phyloP scores from a whole-genome alignment of 352 stramenopile species.

The Pythium scleroteichum region DNA sequence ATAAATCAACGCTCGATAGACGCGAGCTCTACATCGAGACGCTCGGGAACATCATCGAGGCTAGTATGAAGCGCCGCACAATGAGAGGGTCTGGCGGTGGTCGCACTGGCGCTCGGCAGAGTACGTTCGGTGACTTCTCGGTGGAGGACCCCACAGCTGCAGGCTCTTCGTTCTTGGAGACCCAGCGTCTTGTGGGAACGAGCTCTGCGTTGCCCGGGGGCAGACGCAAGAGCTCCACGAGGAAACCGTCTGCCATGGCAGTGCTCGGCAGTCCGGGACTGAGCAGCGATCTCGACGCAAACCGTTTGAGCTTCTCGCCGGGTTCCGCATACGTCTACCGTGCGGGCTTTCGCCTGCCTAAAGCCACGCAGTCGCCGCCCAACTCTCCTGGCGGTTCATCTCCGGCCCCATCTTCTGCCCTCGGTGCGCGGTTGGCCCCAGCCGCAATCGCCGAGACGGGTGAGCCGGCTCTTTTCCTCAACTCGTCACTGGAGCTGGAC shows the following conservation, averaged over 20 bases:
- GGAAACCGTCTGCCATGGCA: conserved; percentile 19
- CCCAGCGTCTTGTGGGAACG: conserved; percentile 40
- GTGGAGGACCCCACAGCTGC: conserved; percentile 22
- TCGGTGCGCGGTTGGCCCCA: conserved; percentile 1
- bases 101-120: conserved; percentile 25
- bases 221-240: conserved; percentile 22
- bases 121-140: conserved; percentile 18
- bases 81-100: conserved; percentile 24
- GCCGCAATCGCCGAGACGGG: conserved; percentile 8
- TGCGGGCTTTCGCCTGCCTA: conserved; percentile 32
- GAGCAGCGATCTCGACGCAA: conserved; percentile 24
- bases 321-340: conserved; percentile 30
- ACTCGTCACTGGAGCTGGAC: conserved; percentile 13
- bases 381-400: conserved; percentile 22
- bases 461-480: conserved; percentile 23
- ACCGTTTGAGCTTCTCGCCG: conserved; percentile 28
- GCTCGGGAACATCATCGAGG: conserved; percentile 72
- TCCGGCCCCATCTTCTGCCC: conserved; percentile 1
- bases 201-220: conserved; percentile 17
- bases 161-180: conserved; percentile 47
- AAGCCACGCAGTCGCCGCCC: conserved; percentile 25
- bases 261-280: conserved; percentile 13
- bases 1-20: conserved; percentile 75
- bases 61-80: conserved; percentile 74
- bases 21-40: conserved; percentile 83